A percentile compares a stretch with the other conserved stretches of the same genome.
Conservation (phyloP, 2,329 filamentous ascomycete genomes). For the Pyrenophora teres region DNA sequence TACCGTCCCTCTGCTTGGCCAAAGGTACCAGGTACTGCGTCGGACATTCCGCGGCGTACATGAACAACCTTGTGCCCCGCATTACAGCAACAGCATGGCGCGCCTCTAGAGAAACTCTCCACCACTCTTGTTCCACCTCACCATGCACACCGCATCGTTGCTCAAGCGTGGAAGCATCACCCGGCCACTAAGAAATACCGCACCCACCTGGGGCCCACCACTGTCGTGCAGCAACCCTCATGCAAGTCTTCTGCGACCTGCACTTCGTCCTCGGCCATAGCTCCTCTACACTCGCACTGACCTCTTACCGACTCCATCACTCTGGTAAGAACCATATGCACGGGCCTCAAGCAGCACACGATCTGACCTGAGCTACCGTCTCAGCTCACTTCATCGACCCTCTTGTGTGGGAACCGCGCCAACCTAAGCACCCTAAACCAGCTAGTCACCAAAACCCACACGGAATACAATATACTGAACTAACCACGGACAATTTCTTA, state of each 20-base stretch:
- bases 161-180: not conserved
- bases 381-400: not conserved
- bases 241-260: slow-evolving; percentile 9
- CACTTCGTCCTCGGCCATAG: not conserved
- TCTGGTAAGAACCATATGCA: slow-evolving; percentile 13
- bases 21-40: slow-evolving; percentile 1
- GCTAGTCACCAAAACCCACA: too few species aligned
- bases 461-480: too few species aligned
- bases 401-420: not conserved
- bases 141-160: slow-evolving; percentile 26
- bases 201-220: slow-evolving; percentile 1
- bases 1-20: not conserved
- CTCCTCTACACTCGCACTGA: slow-evolving; percentile 16
- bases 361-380: not conserved
- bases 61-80: slow-evolving; percentile 17
- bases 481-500: too few species aligned
- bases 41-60: not conserved
- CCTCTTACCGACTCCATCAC: slow-evolving; percentile 6
- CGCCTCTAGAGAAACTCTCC: slow-evolving; percentile 8
- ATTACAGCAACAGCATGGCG: slow-evolving; percentile 13
- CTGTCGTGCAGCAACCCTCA: slow-evolving; percentile 4
- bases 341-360: slow-evolving; percentile 6
- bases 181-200: slow-evolving; percentile 15
- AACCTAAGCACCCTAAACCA: not conserved
- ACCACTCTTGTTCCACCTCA: slow-evolving; percentile 14